Evolutionary conservation across 129 eudicot species (phyloP), one percentile per base, ranked within the genome.

Genomic region (Flaveria trinervia): DNA sequence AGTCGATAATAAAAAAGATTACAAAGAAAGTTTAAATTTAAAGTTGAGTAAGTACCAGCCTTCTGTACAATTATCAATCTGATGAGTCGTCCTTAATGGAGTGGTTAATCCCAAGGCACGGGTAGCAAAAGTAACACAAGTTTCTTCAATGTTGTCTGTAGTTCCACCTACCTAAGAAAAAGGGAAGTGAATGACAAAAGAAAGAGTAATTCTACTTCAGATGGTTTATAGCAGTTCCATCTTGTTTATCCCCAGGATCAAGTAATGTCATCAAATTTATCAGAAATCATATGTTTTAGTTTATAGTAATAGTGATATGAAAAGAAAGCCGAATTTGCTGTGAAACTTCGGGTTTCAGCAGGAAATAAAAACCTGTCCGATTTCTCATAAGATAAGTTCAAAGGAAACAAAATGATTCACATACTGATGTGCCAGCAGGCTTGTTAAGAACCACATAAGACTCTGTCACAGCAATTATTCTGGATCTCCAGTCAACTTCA

Each of bases 391-490:
- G 39, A 72, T 52, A 66, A 79, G 73, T 52, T 80, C 50, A 41
- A 77, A 45, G 43, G 51, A 43, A 65, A 66, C 73, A 44, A 64
- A 66, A 23, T 52, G 48, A 79, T 76, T 70, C 48, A 86, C 96
- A 59, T 88, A 95, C 99, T n/a, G 97, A 87, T 76, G 94, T 91
- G 71, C 97, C 99, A 62, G 99, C 96, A 71, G 99, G 99, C 84
- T 95, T 95, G 85, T 95, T 90, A 43, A 95, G 83, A 68, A 95
- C 88, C 80, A 95, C 97, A 74, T 86, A 95, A 46, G 86, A 77
- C 56, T 91, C 97, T n/a, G 96, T 86, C 59, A 87, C 94, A 66
- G 99, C 92, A 77, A 95, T 76, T 71, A 91, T 82, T 81, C 99
- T 88, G 51, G 97, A 91, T 59, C 68, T 91, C 99, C 99, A 95